phyloP scores from a whole-genome alignment of 306 rosid genomes.

The Dicorynia guianensis region DNA sequence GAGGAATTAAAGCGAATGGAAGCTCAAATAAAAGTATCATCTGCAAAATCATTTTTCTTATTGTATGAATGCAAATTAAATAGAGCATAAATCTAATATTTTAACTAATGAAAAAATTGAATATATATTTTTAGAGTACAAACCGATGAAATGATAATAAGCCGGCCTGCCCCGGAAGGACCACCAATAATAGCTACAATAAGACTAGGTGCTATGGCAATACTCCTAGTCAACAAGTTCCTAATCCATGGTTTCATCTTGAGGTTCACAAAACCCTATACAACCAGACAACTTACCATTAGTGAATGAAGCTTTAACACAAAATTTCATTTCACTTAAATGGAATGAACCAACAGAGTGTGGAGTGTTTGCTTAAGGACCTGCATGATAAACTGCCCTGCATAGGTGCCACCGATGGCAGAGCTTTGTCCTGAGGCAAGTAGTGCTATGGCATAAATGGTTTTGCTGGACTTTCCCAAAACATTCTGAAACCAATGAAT shows the following conservation, averaged over 20 bases:
- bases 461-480: conserved; percentile 80
- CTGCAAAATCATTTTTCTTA: conserved; percentile 51
- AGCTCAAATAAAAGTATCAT: conserved; percentile 93
- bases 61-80: neutral
- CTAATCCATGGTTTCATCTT: conserved; percentile 81
- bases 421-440: conserved; percentile 98
- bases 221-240: conserved; percentile 72
- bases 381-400: conserved; percentile 92
- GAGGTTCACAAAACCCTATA: conserved; percentile 85
- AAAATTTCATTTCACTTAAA: neutral
- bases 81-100: neutral
- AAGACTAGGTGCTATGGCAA: conserved; percentile 92
- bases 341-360: neutral
- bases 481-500: conserved; percentile 67
- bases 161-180: conserved; percentile 54
- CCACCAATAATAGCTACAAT: conserved; percentile 76
- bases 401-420: conserved; percentile 91
- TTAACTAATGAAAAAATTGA: neutral
- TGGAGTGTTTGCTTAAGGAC: conserved; percentile 40
- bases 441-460: conserved; percentile 80
- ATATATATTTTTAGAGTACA: conserved; percentile 19
- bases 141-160: conserved; percentile 77
- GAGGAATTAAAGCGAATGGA: conserved; percentile 90
- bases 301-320: neutral
- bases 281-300: conserved; percentile 14